These are phyloP conservation scores for Lachnellula cervina DNA, from an alignment of 2,329 filamentous ascomycete species.

Conservation along the genomic window DNA sequence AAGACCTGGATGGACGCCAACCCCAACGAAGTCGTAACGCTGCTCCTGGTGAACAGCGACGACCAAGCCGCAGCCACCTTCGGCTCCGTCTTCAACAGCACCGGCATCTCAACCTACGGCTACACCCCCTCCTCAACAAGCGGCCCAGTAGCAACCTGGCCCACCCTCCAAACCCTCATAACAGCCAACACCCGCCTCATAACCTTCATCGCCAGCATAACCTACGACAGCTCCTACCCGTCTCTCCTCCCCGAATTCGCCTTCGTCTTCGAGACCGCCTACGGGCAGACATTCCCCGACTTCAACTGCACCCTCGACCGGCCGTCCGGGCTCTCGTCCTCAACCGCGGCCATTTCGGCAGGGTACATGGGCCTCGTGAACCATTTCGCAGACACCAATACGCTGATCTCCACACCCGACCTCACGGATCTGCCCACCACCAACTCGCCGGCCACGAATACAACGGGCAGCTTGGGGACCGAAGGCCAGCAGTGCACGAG, in stretches of 20 bases:
- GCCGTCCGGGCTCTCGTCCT: constrained; percentile 47
- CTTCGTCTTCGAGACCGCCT: constrained; percentile 69
- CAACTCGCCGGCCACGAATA: constrained; percentile 55
- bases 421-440: constrained; percentile 56
- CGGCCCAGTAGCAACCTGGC: constrained; percentile 53
- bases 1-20: constrained; percentile 57
- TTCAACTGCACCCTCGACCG: constrained; percentile 72
- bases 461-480: constrained; percentile 48
- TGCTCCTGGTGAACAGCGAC: constrained; percentile 61
- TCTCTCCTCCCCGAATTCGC: constrained; percentile 61
- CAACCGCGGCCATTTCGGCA: constrained; percentile 48
- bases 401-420: constrained; percentile 57
- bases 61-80: constrained; percentile 51
- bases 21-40: constrained; percentile 55
- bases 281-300: constrained; percentile 54
- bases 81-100: constrained; percentile 35
- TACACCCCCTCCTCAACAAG: constrained; percentile 48
- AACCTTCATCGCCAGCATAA: constrained; percentile 59
- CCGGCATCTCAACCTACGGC: constrained; percentile 57
- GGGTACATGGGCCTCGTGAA: constrained; percentile 70
- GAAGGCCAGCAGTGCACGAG: constrained; percentile 50
- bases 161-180: constrained; percentile 68
- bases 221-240: constrained; percentile 39
- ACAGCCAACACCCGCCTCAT: constrained; percentile 59
- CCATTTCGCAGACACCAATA: constrained; percentile 66